phyloP scores from a whole-genome alignment of 139 green algal species.

The Pseudopediastrum boryanum region DNA sequence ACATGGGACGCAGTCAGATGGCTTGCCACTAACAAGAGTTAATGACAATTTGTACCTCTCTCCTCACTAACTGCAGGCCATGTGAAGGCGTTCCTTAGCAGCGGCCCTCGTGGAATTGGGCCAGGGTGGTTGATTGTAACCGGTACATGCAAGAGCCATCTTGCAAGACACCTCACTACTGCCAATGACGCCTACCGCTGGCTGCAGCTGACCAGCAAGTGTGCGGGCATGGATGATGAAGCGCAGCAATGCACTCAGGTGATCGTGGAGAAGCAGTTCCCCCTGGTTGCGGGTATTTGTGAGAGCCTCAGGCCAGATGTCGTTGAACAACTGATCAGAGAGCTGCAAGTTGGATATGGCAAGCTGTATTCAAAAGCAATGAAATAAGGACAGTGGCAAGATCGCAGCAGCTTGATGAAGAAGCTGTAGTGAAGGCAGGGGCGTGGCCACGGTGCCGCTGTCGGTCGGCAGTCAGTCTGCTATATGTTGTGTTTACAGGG shows the following conservation, averaged over 20 bases:
- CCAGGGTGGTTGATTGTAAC: not conserved
- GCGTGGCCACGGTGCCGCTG: too few species aligned
- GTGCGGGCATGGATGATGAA: not conserved
- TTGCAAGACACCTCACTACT: too few species aligned
- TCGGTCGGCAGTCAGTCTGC: too few species aligned
- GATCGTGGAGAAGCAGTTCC: not conserved
- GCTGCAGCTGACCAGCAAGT: constrained; percentile 1
- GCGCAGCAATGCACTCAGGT: not conserved
- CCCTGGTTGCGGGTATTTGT: not conserved
- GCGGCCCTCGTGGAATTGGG: not conserved
- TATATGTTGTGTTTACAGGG: too few species aligned
- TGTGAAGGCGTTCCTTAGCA: not conserved
- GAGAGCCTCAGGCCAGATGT: not conserved
- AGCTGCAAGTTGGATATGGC: too few species aligned
- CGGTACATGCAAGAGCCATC: not conserved
- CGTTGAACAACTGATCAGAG: not conserved
- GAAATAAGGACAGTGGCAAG: too few species aligned
- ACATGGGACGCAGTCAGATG: too few species aligned
- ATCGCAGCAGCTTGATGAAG: too few species aligned
- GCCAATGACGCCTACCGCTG: not conserved
- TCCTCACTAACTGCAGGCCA: too few species aligned
- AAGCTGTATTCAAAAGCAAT: too few species aligned
- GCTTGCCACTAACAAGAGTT: not conserved
- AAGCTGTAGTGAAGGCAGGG: too few species aligned
- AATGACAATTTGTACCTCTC: not conserved